These are phyloP conservation scores for Cylindricascospora bacillispora DNA, from an alignment of 1,139 yeast species.

Conservation along the genomic window DNA sequence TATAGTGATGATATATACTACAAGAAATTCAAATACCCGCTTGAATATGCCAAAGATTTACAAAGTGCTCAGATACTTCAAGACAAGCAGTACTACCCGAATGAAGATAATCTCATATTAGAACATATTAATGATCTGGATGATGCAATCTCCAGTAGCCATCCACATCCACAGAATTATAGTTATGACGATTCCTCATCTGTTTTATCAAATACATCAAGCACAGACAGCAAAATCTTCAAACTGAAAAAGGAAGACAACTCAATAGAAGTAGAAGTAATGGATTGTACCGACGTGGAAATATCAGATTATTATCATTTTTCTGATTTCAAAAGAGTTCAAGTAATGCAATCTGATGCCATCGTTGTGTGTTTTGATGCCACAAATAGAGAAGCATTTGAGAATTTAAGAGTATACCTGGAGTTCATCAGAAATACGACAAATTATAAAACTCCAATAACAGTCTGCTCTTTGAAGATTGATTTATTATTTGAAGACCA, in stretches of 20 bases:
- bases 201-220: too few relatives aligned
- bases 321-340: constrained; percentile 7
- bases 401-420: constrained; percentile 1
- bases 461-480: constrained; percentile 1
- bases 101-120: too few relatives aligned
- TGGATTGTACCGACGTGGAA: constrained; percentile 9
- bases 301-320: constrained; percentile 5
- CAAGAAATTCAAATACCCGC: constrained; percentile 1
- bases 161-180: too few relatives aligned
- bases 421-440: not conserved
- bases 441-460: not conserved
- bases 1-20: constrained; percentile 2
- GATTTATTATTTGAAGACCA: constrained; percentile 2
- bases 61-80: not conserved
- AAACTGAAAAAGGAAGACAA: not conserved
- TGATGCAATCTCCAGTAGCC: not conserved
- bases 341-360: constrained; percentile 10
- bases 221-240: too few relatives aligned
- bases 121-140: too few relatives aligned
- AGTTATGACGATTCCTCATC: too few relatives aligned
- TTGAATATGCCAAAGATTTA: not conserved
- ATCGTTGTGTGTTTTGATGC: constrained; percentile 9
- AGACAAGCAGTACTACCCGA: too few relatives aligned
- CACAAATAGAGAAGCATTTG: constrained; percentile 3
- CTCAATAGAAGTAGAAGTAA: constrained; percentile 6